Conservation (phyloP, 306 rosid species). For the Psophocarpus tetragonolobus region DNA sequence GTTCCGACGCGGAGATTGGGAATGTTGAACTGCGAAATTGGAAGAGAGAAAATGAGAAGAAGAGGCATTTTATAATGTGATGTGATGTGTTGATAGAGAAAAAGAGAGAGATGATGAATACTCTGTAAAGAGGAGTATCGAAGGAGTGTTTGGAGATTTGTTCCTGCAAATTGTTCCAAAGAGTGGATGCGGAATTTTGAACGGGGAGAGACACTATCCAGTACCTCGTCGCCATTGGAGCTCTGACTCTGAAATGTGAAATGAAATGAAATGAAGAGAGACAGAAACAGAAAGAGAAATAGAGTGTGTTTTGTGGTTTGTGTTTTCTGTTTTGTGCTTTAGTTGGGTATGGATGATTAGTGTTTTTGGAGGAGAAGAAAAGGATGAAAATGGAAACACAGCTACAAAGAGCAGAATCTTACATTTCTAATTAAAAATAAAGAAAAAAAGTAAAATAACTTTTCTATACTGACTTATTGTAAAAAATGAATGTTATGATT, state of each 20-base stretch:
- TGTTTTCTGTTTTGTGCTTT: neutral
- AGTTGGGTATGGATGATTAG: neutral
- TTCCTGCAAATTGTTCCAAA: slow-evolving; percentile 83
- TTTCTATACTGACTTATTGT: no score
- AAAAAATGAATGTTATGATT: no score
- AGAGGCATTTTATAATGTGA: neutral
- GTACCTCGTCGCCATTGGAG: slow-evolving; percentile 72
- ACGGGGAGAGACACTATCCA: slow-evolving; percentile 94
- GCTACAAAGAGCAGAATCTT: no score
- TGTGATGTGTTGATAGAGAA: neutral
- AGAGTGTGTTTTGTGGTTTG: neutral
- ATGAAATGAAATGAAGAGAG: no score
- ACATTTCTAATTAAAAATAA: no score
- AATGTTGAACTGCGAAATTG: slow-evolving; percentile 62
- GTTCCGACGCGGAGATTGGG: slow-evolving; percentile 99
- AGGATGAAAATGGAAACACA: neutral
- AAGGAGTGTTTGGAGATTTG: slow-evolving; percentile 95
- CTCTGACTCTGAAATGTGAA: neutral
- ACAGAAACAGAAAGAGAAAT: neutral
- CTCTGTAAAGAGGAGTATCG: slow-evolving; percentile 95
- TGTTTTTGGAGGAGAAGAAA: neutral
- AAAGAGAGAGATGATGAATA: slow-evolving; percentile 8
- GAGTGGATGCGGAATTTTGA: slow-evolving; percentile 66
- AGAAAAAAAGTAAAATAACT: no score
- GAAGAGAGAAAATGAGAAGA: neutral